Evolutionary conservation across 106 monocot genomes (phyloP), one percentile per base, ranked within the genome.

Genomic region (Dioscorea alata): DNA sequence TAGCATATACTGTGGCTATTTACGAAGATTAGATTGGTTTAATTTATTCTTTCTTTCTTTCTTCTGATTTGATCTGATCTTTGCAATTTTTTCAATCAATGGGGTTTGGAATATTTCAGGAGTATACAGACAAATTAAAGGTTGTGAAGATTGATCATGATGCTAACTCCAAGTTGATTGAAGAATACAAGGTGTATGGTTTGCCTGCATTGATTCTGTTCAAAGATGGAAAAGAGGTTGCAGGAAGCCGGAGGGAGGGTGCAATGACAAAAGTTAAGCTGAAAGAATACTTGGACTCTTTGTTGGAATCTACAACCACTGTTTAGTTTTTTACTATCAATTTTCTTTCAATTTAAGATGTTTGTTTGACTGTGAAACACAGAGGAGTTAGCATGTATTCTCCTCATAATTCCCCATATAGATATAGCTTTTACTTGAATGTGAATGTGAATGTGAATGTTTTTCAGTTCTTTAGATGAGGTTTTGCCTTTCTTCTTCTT

Each of bases 61-160:
- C n/a, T n/a, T n/a, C n/a, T n/a, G n/a, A n/a, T n/a, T n/a, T n/a
- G n/a, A n/a, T n/a, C 3, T 7, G 34, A 34, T 34, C 7, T 34
- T 34, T 34, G 34, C 34, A 34, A 34, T 34, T 34, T 34, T 4
- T 34, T 34, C 7, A 34, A 34, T 4, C 34, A 53, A 13, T 15
- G 63, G 16, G 28, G 50, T 70, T 61, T 23, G 13, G 16, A 34
- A 34, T 34, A 51, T 58, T 71, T 13, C 81, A 97, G 92, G 96
- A 97, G 73, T 97, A 89, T 61, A 69, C 79, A 48, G 92, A 76
- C 23, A 86, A 66, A 67, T 49, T 97, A 51, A 89, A 97, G 50
- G 74, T 97, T 48, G 82, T 97, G 23, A 97, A 97, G 74, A 87
- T 97, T 59, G 96, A 97, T 59, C 92, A 97, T 69, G 96, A 97